Base-by-base conservation (phyloP, 2,329 filamentous ascomycete species). In the Sphaerulina vaccinii region DNA sequence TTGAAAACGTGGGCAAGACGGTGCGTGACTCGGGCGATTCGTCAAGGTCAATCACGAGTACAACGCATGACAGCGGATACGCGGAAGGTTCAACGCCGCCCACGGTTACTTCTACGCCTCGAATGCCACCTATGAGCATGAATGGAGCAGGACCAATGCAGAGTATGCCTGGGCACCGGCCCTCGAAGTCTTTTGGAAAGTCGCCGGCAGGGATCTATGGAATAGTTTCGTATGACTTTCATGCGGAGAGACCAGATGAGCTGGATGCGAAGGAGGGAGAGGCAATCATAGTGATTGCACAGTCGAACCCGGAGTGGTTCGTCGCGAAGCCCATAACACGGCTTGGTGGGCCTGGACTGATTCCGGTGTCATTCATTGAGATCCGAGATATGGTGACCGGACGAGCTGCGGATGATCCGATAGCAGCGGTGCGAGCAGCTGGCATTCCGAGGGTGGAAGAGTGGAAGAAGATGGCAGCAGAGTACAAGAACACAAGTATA, bases 401-500 rank as follows among this genome's bases (percentile, higher is more conserved):
- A 44, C 83, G 88, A 61, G 81, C 91, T 0, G 90, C 96, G 1
- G 71, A 81, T 15, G 90, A 97, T 69, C 84, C 92, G 0, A 79
- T 88, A 21, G 91, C 91, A 23, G 92, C 93, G 1, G 89, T 99
- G 50, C 83, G 84, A 63, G 85, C 86, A 62, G 93, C 93, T 1
- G 91, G 92, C 16, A 91, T 99, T 6, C 93, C 93, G 10, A 87
- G 86, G 65, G 93, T 99, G 3, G 93, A 99, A 68, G 93, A 99
- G 65, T 99, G 93, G 93, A 99, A 99, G 77, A 95, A 95, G 74
- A 96, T 96, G 90, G 91, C 93, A 0, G 92, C 92, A 50, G 92
- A 96, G 59, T 99, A 99, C 74, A 99, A 99, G 77, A 96, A 97
- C 70, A 96, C 91, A 70, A 97, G 93, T 73, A 97, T 99, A 68